These are phyloP conservation scores for Shiraia bambusicola DNA, from an alignment of 2,329 filamentous ascomycete species.

Conservation along the genomic window DNA sequence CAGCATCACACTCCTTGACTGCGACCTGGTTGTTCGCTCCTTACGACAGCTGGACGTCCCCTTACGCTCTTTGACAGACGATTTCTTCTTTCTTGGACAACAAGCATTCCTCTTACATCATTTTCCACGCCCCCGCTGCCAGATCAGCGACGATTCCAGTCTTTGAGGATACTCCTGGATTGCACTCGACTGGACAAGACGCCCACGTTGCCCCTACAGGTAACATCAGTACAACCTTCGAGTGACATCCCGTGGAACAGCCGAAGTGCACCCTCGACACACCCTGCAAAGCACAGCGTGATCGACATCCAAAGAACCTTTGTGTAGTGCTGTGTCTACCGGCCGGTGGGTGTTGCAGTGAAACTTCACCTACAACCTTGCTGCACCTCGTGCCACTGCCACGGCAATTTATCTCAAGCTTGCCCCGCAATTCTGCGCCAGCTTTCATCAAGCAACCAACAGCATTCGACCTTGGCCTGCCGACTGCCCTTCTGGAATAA, in stretches of 20 bases:
- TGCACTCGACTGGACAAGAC: conserved; percentile 14
- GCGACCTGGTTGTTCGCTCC: conserved; percentile 43
- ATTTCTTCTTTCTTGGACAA: conserved; percentile 21
- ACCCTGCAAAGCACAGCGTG: conserved; percentile 24
- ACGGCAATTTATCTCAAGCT: conserved; percentile 40
- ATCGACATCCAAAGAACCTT: conserved; percentile 19
- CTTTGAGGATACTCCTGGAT: conserved; percentile 9
- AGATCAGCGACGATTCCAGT: conserved; percentile 16
- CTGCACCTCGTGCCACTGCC: conserved; percentile 23
- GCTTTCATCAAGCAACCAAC: conserved; percentile 29
- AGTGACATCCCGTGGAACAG: conserved; percentile 28
- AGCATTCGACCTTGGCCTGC: conserved; percentile 25
- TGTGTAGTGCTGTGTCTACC: conserved; percentile 26
- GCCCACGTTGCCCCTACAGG: conserved; percentile 18
- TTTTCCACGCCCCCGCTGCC: conserved; percentile 27
- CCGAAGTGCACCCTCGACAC: conserved; percentile 27
- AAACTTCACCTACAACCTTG: conserved; percentile 15
- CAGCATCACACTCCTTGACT: conserved; percentile 30
- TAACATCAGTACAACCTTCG: conserved; percentile 32
- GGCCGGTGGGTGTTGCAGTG: conserved; percentile 19
- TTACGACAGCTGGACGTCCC: conserved; percentile 41
- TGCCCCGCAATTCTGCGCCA: conserved; percentile 38
- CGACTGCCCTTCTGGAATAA: conserved; percentile 26
- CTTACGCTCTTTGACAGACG: conserved; percentile 43
- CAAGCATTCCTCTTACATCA: conserved; percentile 15